Evolutionary conservation across 768 basidiomycete species (phyloP).

Genomic region (Pulveroboletus sp.): DNA sequence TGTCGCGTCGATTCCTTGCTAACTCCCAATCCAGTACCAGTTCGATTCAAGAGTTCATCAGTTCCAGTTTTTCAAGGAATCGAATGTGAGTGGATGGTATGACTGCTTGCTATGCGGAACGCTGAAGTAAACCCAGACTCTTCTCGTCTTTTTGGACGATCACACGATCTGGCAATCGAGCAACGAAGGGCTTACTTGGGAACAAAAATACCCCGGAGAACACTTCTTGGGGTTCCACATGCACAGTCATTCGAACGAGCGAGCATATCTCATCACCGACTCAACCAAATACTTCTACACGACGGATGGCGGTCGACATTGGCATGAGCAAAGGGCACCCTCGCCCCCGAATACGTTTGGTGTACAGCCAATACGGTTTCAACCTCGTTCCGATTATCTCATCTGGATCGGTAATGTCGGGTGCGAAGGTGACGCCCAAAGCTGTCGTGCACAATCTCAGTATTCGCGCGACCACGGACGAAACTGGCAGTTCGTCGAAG

Average conservation of each 20-base stretch:
- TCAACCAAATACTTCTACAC: slow-evolving; percentile 67
- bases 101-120: neutral
- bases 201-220: slow-evolving; percentile 53
- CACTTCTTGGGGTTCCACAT: slow-evolving; percentile 83
- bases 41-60: slow-evolving; percentile 67
- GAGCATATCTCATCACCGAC: slow-evolving; percentile 87
- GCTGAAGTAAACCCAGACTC: slow-evolving; percentile 46
- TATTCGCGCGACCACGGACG: slow-evolving; percentile 78
- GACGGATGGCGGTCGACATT: slow-evolving; percentile 72
- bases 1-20: neutral
- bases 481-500: slow-evolving; percentile 71
- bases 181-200: slow-evolving; percentile 94
- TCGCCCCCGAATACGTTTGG: slow-evolving; percentile 76
- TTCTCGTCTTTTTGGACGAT: slow-evolving; percentile 78
- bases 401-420: slow-evolving; percentile 84
- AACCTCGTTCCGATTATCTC: slow-evolving; percentile 76
- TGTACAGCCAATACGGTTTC: slow-evolving; percentile 78
- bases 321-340: slow-evolving; percentile 59
- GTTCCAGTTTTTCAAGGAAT: slow-evolving; percentile 81
- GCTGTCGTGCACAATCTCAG: slow-evolving; percentile 71
- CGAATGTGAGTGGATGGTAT: slow-evolving; percentile 45
- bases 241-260: slow-evolving; percentile 72
- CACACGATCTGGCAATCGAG: slow-evolving; percentile 86
- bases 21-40: slow-evolving; percentile 47
- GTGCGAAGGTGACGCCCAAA: slow-evolving; percentile 47